Conservation (phyloP, 176 grass and related monocot genomes). For the bread wheat (Triticum aestivum) region IWGSC_CS_RefSeq_v2.1 NC_057797.1:687830166-687830665, state of each 20-base stretch:
- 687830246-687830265: neutral
- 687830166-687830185: slow-evolving; percentile 64
- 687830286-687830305: slow-evolving; percentile 48
- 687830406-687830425: neutral
- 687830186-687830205: slow-evolving; percentile 44
- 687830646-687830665: slow-evolving; percentile 3
- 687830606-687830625: neutral
- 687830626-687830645: neutral
- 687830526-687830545: slow-evolving; percentile 45
- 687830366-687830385: slow-evolving; percentile 48
- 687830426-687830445: neutral
- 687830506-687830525: slow-evolving; percentile 72
- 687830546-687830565: slow-evolving; percentile 52
- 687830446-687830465: neutral
- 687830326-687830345: slow-evolving; percentile 60
- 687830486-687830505: neutral
- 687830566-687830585: slow-evolving; percentile 49
- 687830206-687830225: slow-evolving; percentile 53
- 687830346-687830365: slow-evolving; percentile 44
- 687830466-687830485: neutral
- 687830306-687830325: slow-evolving; percentile 54
- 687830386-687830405: neutral
- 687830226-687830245: neutral
- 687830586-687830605: slow-evolving; percentile 48
- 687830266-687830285: neutral